Conservation (phyloP, 352 stramenopile species). For the Phytopythium aichiense region DNA sequence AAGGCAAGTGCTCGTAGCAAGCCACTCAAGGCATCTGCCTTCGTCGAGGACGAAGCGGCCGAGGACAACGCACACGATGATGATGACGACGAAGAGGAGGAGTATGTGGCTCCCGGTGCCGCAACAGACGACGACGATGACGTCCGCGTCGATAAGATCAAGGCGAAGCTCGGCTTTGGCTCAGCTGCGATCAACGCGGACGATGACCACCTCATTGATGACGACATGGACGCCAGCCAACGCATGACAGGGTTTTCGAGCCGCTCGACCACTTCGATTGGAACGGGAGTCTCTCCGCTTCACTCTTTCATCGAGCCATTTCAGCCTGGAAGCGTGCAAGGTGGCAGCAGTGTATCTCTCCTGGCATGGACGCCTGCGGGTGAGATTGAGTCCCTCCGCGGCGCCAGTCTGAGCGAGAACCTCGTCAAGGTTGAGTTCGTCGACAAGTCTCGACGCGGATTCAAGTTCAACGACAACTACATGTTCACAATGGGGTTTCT, state of each 20-base stretch:
- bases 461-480: constrained; percentile 87
- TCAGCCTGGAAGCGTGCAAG: constrained; percentile 48
- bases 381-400: constrained; percentile 77
- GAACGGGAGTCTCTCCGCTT: constrained; percentile 13
- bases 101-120: constrained; percentile 13
- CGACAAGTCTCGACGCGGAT: constrained; percentile 76
- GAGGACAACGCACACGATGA: constrained; percentile 24
- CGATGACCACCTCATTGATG: constrained; percentile 14
- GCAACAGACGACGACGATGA: constrained; percentile 47
- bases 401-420: constrained; percentile 61
- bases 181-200: constrained; percentile 16
- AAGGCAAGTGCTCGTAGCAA: constrained; percentile 8
- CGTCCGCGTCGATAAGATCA: constrained; percentile 73
- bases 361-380: constrained; percentile 70
- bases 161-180: constrained; percentile 79
- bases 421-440: constrained; percentile 79
- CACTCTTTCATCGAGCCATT: constrained; percentile 58
- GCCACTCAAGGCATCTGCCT: constrained; percentile 23
- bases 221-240: constrained; percentile 18
- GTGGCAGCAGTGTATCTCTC: constrained; percentile 38
- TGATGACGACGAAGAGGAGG: constrained; percentile 26
- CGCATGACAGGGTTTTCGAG: background rate
- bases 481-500: constrained; percentile 75
- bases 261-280: background rate
- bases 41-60: constrained; percentile 50